These are phyloP conservation scores for Solanum aculeatissimum DNA, from an alignment of 305 asterid genomes.

Conservation along the genomic window DNA sequence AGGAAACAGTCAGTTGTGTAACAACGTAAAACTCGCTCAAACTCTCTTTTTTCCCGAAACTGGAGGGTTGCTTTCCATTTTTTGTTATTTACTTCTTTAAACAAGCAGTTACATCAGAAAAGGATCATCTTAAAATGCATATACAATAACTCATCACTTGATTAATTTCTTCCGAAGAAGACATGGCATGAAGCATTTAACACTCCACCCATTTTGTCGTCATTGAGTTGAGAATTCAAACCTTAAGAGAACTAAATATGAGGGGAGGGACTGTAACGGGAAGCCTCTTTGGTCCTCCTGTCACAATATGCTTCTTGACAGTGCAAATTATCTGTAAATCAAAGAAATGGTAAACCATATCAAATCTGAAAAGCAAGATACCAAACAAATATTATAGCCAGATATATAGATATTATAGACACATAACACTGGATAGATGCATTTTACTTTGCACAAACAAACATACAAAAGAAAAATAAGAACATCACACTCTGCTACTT, in stretches of 20 bases:
- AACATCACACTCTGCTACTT: neutral
- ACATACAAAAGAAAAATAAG: neutral
- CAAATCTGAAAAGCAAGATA: neutral
- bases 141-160: neutral
- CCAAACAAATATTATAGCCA: neutral
- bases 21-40: neutral
- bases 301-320: conserved; percentile 81
- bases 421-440: neutral
- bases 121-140: neutral
- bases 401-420: neutral
- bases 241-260: conserved; percentile 80
- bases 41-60: neutral
- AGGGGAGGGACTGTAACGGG: conserved; percentile 87
- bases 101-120: neutral
- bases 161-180: neutral
- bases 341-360: neutral
- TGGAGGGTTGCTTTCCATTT: neutral
- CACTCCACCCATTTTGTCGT: neutral
- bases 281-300: conserved; percentile 91
- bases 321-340: conserved; percentile 56
- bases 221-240: conserved; percentile 11
- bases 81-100: neutral
- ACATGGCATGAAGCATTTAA: neutral
- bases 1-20: neutral
- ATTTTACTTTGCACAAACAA: neutral